Base-by-base conservation (phyloP, 805 yeast species). In the Pichia paraexigua region DNA sequence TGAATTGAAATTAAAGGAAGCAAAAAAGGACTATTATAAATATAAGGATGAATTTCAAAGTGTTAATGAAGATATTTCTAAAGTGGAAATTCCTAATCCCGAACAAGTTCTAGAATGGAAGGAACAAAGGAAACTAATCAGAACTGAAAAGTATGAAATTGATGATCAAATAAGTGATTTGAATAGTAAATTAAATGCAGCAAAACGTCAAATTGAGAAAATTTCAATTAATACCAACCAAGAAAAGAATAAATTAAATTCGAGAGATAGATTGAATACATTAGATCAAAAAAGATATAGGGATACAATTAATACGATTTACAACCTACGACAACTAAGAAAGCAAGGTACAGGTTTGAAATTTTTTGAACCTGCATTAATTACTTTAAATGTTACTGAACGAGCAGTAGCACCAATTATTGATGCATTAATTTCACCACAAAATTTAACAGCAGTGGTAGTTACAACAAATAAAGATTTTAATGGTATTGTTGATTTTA, bases 281-380 rank as follows among this genome's bases (percentile, higher is more conserved):
- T 62, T 85, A 24, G 75, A 76, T 45, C 58, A 57, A 9, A 58
- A 56, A 52, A 46, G 63, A 52, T 48, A 68, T 63, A 49, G 50
- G 2, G 41, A 50, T 49, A 20, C 68, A 45, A 56, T 61, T 43
- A 70, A 66, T 18, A 76, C 79, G 10, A 71, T 82, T 2, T 51
- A 62, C 27, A 59, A 69, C 17, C 62, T 85, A 43, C 71, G 84
- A 45, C 56, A 68, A 15, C 58, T 42, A 17, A 50, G 70, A 21
- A 62, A 66, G 7, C 44, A 53, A 2, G 37, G 21, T 21, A 25
- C 21, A 13, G 39, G 42, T 28, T 22, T 41, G 13, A 40, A 47
- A n/a, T 78, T 86, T 49, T 79, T 72, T 52, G 95, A 86, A 60
- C 95, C 96, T 1, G 91, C 97, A 0, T 66, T 83, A 10, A 70